Base-by-base conservation (phyloP, 1,284 basidiomycete genomes). In the Sanguinoderma infundibulare region DNA sequence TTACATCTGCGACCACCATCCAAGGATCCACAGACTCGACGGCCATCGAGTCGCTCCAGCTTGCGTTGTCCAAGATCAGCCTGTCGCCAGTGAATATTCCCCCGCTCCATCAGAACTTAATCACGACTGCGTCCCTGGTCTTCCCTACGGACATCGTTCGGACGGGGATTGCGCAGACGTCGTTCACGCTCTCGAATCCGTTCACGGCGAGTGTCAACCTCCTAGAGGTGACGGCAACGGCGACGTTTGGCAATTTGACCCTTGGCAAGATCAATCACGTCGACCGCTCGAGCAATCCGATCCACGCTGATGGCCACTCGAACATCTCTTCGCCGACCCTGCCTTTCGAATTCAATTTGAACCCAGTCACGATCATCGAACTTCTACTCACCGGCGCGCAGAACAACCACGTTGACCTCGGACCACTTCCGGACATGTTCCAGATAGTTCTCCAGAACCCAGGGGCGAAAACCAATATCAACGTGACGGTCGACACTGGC, bases 131-230 rank as follows among this genome's bases (percentile, higher is more conserved):
- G 2, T 79, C 81, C 4, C 75, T 90, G 39, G 75, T 77, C 34
- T 87, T 90, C 74, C 87, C 87, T 1, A 75, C 75, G 8, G 74
- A 90, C 62, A 86, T 90, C 51, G 82, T 81, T 8, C 75, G 80
- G 61, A 89, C 84, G 0, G 86, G 85, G 8, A 71, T 87, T 30
- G 87, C 87, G 2, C 76, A 78, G 30, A 78, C 83, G 2, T 76
- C 83, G 0, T 89, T 91, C 68, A 77, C 76, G 1, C 78, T 93
- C 47, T 76, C 77, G 15, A 94, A 93, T 69, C 90, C 91, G 2
- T 93, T 93, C 76, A 91, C 89, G 0, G 90, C 91, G 12, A 86
- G 85, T 67, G 86, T 93, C 73, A 91, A 89, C 71, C 72, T 93
- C 20, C 70, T 89, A 35, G 73, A 78, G 58, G 77, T 93, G n/a